These are phyloP conservation scores for Fusarium kyushuense DNA, from an alignment of 2,329 filamentous ascomycete species.

Conservation along the genomic window DNA sequence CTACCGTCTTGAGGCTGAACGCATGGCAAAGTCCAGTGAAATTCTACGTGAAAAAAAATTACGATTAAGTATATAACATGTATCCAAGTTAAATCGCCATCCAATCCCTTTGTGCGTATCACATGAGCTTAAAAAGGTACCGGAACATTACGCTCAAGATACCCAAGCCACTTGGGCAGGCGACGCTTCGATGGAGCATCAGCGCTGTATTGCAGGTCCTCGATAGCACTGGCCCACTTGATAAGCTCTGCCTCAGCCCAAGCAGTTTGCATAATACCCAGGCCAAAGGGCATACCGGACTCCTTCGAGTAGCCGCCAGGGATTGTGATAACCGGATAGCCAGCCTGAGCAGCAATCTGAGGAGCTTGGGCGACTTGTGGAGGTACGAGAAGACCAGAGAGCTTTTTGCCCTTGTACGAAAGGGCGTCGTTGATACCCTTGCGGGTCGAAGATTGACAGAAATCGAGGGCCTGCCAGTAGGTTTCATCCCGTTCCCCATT, in stretches of 20 bases:
- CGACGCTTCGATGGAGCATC: constrained; percentile 61
- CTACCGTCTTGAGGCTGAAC: not conserved
- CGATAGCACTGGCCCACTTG: constrained; percentile 72
- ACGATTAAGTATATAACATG: not conserved
- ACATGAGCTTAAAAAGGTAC: constrained; percentile 45
- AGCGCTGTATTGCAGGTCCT: constrained; percentile 64
- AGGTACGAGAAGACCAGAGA: constrained; percentile 76
- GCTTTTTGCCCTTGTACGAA: constrained; percentile 55
- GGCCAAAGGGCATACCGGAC: constrained; percentile 70
- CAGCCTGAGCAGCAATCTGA: constrained; percentile 79
- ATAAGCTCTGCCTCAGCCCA: constrained; percentile 70
- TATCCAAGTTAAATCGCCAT: not conserved
- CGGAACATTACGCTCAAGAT: constrained; percentile 61
- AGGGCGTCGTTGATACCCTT: constrained; percentile 78
- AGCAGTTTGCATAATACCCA: constrained; percentile 70
- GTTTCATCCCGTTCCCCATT: constrained; percentile 72
- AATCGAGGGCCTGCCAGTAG: constrained; percentile 75
- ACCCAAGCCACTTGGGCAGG: constrained; percentile 65
- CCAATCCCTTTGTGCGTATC: too few species aligned
- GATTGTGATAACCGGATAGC: constrained; percentile 78
- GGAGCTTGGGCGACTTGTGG: constrained; percentile 75
- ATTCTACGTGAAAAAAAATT: not conserved
- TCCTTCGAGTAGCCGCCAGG: constrained; percentile 69
- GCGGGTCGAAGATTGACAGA: constrained; percentile 69
- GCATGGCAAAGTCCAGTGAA: not conserved